A percentile compares a stretch with the other conserved stretches of the same genome.
phyloP scores from a whole-genome alignment of 2,329 filamentous ascomycete species.

The Madurella fahalii region DNA sequence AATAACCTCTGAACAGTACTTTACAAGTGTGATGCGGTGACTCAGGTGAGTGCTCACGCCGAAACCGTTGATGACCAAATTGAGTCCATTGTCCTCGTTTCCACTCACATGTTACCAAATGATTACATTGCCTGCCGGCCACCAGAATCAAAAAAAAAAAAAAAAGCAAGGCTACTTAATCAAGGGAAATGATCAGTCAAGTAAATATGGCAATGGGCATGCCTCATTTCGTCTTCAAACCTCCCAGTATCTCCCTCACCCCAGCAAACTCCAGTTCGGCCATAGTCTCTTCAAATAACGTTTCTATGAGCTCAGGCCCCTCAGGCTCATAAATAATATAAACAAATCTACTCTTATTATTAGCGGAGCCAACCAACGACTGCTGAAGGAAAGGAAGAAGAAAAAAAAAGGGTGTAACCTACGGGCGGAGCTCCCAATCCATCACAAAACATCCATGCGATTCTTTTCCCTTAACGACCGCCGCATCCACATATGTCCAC shows the following conservation, averaged over 20 bases:
- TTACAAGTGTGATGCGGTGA: too few relatives aligned
- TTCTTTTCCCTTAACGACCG: conserved; percentile 42
- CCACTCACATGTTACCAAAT: too few relatives aligned
- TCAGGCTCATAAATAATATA: conserved; percentile 33
- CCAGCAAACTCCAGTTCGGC: conserved; percentile 33
- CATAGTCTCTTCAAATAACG: conserved; percentile 39
- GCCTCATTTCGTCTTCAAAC: neutral
- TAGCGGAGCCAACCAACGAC: neutral
- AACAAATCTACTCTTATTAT: conserved; percentile 28
- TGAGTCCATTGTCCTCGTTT: too few relatives aligned
- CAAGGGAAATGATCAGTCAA: too few relatives aligned
- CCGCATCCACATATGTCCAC: conserved; percentile 45
- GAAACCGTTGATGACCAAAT: too few relatives aligned
- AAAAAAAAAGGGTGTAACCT: conserved; percentile 26
- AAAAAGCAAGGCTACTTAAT: too few relatives aligned
- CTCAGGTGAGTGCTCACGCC: too few relatives aligned
- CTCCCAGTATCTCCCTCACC: conserved; percentile 8
- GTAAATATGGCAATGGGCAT: too few relatives aligned
- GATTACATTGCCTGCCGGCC: too few relatives aligned
- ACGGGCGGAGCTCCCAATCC: conserved; percentile 45
- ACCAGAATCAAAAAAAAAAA: too few relatives aligned
- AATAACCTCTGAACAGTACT: too few relatives aligned
- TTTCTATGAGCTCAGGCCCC: conserved; percentile 33
- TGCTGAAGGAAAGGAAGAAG: neutral
- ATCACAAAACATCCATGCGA: conserved; percentile 49